A percentile compares a stretch with the other conserved stretches of the same genome.
phyloP scores from a whole-genome alignment of 1,139 yeast genomes.

The Scheffersomyces quercinus region DNA sequence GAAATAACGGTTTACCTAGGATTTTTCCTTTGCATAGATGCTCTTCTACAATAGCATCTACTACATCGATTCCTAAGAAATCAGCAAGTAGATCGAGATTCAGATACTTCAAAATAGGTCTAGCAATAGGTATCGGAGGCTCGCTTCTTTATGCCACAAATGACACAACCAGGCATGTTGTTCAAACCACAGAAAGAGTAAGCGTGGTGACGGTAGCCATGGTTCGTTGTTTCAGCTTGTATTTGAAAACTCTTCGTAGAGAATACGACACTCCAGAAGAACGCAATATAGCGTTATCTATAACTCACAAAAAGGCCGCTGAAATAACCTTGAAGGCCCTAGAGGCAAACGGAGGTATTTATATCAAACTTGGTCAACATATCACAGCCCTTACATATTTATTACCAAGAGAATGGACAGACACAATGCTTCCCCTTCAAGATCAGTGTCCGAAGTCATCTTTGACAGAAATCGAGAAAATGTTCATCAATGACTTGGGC shows the following conservation, averaged over 20 bases:
- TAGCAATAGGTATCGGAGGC: slow-evolving; percentile 32
- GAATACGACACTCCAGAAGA: slow-evolving; percentile 51
- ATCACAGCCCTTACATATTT: slow-evolving; percentile 88
- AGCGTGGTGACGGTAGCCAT: slow-evolving; percentile 68
- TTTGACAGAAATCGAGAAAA: slow-evolving; percentile 60
- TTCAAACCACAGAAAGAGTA: slow-evolving; percentile 53
- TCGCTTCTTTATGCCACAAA: slow-evolving; percentile 34
- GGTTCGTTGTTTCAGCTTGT: slow-evolving; percentile 60
- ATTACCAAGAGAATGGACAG: slow-evolving; percentile 92
- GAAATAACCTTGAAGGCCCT: slow-evolving; percentile 74
- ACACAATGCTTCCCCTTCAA: slow-evolving; percentile 89
- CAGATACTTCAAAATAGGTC: slow-evolving; percentile 27
- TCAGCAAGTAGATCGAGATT: not conserved
- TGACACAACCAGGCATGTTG: slow-evolving; percentile 31
- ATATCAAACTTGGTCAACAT: slow-evolving; percentile 94
- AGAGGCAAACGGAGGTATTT: slow-evolving; percentile 87
- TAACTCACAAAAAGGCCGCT: slow-evolving; percentile 74
- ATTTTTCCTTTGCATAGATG: no score
- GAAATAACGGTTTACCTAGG: no score
- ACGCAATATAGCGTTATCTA: slow-evolving; percentile 52
- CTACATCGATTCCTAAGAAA: not conserved
- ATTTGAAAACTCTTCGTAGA: slow-evolving; percentile 55
- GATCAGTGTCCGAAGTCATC: slow-evolving; percentile 87
- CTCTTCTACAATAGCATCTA: no score
- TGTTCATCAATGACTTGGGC: slow-evolving; percentile 72